These are phyloP conservation scores for Periconia digitata DNA, from an alignment of 2,329 filamentous ascomycete genomes.

Conservation along the genomic window DNA sequence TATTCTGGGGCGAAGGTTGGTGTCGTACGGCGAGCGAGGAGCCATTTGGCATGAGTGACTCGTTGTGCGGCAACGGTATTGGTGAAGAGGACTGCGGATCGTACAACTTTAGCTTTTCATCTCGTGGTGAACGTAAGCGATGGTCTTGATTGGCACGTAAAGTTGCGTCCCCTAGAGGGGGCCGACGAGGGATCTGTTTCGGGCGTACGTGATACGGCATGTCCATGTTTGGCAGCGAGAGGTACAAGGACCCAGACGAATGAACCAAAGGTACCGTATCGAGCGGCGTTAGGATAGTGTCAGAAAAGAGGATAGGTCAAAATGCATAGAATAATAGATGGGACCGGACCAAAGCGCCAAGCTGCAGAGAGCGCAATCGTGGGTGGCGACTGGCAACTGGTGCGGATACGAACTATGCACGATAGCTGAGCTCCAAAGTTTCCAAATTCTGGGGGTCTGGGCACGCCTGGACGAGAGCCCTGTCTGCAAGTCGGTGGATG, in stretches of 20 bases:
- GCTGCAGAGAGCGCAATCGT: slow-evolving; percentile 16
- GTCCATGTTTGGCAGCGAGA: slow-evolving; percentile 32
- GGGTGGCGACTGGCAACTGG: not conserved
- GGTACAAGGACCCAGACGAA: too few relatives aligned
- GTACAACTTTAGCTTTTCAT: slow-evolving; percentile 21
- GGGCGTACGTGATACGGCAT: slow-evolving; percentile 31
- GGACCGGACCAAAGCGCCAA: slow-evolving; percentile 18
- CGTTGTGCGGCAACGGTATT: slow-evolving; percentile 44
- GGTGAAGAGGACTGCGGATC: slow-evolving; percentile 18
- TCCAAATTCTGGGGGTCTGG: slow-evolving; percentile 21
- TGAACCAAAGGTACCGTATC: too few relatives aligned
- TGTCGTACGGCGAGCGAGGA: slow-evolving; percentile 43
- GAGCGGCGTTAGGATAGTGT: slow-evolving; percentile 11
- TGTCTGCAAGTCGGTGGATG: slow-evolving; percentile 19
- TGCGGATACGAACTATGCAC: not conserved
- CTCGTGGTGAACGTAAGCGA: slow-evolving; percentile 16
- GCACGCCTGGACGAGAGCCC: slow-evolving; percentile 13
- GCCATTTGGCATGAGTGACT: slow-evolving; percentile 48
- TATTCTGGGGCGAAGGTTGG: slow-evolving; percentile 49
- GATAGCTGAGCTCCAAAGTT: not conserved
- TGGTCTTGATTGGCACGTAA: slow-evolving; percentile 34
- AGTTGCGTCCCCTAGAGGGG: slow-evolving; percentile 35
- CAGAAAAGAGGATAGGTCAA: slow-evolving; percentile 15
- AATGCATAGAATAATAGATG: slow-evolving; percentile 29
- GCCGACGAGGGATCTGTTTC: slow-evolving; percentile 29